phyloP scores from a whole-genome alignment of 345 rosid species.

The Luvunga scandens region DNA sequence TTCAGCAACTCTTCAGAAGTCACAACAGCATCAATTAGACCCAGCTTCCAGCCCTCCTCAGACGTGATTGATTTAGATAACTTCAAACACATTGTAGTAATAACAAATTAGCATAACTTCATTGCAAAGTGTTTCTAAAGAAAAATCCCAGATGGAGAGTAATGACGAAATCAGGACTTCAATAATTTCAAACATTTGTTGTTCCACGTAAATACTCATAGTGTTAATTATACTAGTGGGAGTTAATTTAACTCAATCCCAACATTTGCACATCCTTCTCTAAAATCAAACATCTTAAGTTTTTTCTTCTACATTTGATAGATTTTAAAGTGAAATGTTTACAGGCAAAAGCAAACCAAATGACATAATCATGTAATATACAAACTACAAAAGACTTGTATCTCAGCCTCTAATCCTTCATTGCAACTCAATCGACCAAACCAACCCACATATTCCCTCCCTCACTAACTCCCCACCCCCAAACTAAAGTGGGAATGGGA shows the following conservation, averaged over 20 bases:
- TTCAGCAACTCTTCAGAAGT: constrained; percentile 73
- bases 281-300: not conserved
- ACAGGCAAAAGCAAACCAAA: not conserved
- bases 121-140: not conserved
- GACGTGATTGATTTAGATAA: constrained; percentile 76
- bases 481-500: not conserved
- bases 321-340: not conserved
- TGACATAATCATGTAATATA: not conserved
- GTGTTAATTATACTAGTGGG: not conserved
- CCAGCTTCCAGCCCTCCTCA: constrained; percentile 85
- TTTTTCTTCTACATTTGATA: not conserved
- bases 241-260: not conserved
- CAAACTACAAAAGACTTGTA: not conserved
- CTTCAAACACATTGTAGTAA: constrained; percentile 38
- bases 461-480: not conserved
- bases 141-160: not conserved
- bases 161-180: not conserved
- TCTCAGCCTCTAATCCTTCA: not conserved
- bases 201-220: not conserved
- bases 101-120: constrained; percentile 5
- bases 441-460: not conserved
- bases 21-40: constrained; percentile 77
- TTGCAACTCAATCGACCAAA: not conserved
- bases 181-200: not conserved
- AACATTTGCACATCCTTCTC: not conserved